phyloP scores from a whole-genome alignment of 208 protist species.

The Leishmania tarentolae region DNA sequence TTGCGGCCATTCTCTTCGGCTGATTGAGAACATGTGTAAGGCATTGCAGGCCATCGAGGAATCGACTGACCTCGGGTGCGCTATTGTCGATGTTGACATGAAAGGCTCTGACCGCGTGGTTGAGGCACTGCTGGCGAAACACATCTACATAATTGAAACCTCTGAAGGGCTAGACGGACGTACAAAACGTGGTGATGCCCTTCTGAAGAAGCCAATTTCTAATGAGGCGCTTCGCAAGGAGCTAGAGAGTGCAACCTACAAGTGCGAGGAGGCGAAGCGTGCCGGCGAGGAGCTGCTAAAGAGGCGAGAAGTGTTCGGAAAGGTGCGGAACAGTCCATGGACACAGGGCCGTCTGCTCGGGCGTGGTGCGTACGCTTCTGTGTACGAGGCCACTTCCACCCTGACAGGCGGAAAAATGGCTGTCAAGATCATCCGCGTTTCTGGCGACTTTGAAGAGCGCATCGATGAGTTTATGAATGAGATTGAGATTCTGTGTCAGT shows the following conservation, averaged over 20 bases:
- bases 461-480: conserved; percentile 76
- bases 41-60: conserved; percentile 61
- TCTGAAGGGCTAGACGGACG: conserved; percentile 43
- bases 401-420: conserved; percentile 84
- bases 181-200: conserved; percentile 36
- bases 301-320: conserved; percentile 51
- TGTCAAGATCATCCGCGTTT: conserved; percentile 76
- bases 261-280: conserved; percentile 48
- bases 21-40: conserved; percentile 61
- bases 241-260: conserved; percentile 40
- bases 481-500: conserved; percentile 65
- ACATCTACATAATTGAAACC: conserved; percentile 67
- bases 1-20: conserved; percentile 59
- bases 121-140: conserved; percentile 46
- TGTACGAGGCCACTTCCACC: conserved; percentile 72
- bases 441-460: conserved; percentile 57
- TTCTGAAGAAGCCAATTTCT: conserved; percentile 55
- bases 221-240: conserved; percentile 40
- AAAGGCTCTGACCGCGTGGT: conserved; percentile 44
- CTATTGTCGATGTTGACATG: conserved; percentile 60
- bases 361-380: conserved; percentile 66
- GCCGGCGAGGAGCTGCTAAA: conserved; percentile 58
- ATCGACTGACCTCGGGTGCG: conserved; percentile 65
- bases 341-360: conserved; percentile 60
- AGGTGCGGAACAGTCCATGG: conserved; percentile 70